Evolutionary conservation across 345 rosid species (phyloP).

Genomic region (Conringia planisiliqua): DNA sequence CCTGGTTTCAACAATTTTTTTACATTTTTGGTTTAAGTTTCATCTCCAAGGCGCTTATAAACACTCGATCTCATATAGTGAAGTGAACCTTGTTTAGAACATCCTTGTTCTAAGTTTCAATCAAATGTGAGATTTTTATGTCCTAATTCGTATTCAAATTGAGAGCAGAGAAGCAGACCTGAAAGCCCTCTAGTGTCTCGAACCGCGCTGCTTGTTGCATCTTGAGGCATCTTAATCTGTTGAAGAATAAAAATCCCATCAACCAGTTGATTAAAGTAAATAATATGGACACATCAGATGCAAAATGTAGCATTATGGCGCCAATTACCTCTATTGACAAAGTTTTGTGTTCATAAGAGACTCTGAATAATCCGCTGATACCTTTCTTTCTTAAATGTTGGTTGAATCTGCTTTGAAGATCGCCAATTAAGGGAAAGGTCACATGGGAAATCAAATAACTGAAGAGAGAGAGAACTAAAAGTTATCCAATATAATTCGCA

Average conservation of each 20-base stretch:
- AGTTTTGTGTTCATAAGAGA: constrained; percentile 25
- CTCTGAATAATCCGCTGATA: background rate
- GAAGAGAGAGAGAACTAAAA: background rate
- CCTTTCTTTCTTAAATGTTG: background rate
- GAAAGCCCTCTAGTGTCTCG: constrained; percentile 91
- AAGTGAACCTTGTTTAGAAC: background rate
- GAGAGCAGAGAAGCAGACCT: constrained; percentile 42
- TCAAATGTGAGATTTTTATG: background rate
- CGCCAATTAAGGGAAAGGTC: background rate
- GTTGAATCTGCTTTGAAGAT: constrained; percentile 23
- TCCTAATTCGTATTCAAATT: background rate
- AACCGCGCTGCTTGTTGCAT: constrained; percentile 60
- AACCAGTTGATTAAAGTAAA: background rate
- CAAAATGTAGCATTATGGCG: background rate
- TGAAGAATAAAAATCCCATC: background rate
- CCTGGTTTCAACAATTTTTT: background rate
- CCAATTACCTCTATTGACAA: constrained; percentile 27
- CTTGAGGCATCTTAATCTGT: constrained; percentile 97
- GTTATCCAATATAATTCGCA: background rate
- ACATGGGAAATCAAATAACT: no score
- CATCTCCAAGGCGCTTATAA: background rate
- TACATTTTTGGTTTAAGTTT: background rate
- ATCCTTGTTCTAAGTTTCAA: background rate
- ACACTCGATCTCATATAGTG: background rate
- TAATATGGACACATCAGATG: background rate